Evolutionary conservation across 768 basidiomycete genomes (phyloP), one percentile per base, ranked within the genome.

Genomic region (Tylopilus cervinicoccineus): DNA sequence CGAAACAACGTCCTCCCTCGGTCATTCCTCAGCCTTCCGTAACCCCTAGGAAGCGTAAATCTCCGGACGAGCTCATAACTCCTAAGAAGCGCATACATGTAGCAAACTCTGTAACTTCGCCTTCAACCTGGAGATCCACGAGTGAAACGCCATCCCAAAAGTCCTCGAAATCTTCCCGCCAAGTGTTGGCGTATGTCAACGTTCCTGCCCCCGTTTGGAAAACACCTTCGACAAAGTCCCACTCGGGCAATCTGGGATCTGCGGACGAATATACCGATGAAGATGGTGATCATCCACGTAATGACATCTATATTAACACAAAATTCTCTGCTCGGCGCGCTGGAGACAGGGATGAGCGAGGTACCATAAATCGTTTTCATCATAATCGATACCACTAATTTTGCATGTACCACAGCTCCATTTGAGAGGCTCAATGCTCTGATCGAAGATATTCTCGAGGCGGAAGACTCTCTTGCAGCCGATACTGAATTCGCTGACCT

Each of bases 371-470:
- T 38, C 13, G 28, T 32, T 23, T 45, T 38, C 22, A 27, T 22
- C 14, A 19, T 3, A 9, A 26, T 19, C 22, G 4, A 8, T 1
- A 2, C n/a, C 43, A 20, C 43, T 45, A 47, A 55, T 50, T 29
- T 33, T 14, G 5, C 32, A 7, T 19, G 43, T 19, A 37, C 49
- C 23, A 20, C 28, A 85, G 86, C 68, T 2, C 85, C 87, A 0
- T 65, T 88, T 5, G 86, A 93, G 59, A 94, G 88, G 63, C 73
- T 98, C 10, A 73, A 72, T 0, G 80, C 81, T 3, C 69, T 91
- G 16, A 71, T 95, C 1, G 89, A 93, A 54, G 92, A 95, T 45
- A 77, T 96, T 14, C 88, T 95, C 47, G 84, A 88, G 53, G 83
- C 87, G 0, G 84, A 89, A 56, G 93, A 93, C 60, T 64, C 75